phyloP scores from a whole-genome alignment of 306 rosid genomes.

The Herpetospermum pedunculosum region DNA sequence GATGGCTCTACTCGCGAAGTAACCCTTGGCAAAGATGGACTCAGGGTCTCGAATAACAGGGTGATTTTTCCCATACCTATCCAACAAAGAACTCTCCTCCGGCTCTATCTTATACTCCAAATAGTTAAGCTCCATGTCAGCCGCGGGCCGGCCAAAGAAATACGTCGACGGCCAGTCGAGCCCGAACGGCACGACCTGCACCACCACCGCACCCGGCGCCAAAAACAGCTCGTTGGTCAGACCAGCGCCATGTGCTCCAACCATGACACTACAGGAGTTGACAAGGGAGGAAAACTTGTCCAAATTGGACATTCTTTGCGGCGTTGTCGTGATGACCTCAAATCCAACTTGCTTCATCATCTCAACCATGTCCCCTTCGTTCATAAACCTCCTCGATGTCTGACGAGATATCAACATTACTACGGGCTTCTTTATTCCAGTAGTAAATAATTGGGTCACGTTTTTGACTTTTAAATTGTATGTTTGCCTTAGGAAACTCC shows the following conservation, averaged over 20 bases:
- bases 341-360: constrained; percentile 22
- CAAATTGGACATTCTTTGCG: constrained; percentile 11
- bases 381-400: constrained; percentile 16
- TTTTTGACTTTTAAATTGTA: constrained; percentile 8
- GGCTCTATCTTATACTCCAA: constrained; percentile 24
- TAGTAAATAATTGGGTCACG: not conserved
- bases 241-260: constrained; percentile 33
- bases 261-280: constrained; percentile 19
- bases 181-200: constrained; percentile 32
- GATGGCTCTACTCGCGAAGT: constrained; percentile 19
- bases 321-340: constrained; percentile 12
- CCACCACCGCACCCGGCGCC: constrained; percentile 17
- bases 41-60: constrained; percentile 20
- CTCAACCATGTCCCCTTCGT: constrained; percentile 21
- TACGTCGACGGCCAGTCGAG: constrained; percentile 21
- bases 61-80: constrained; percentile 11
- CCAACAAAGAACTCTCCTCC: constrained; percentile 18
- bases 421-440: not conserved
- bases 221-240: constrained; percentile 21
- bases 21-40: constrained; percentile 16
- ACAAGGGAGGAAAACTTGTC: constrained; percentile 11
- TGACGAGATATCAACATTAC: constrained; percentile 18
- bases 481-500: constrained; percentile 18
- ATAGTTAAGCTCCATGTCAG: constrained; percentile 15
- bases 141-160: constrained; percentile 8